These are phyloP conservation scores for Nitzschia putrida DNA, from an alignment of 108 stramenopile species.

Conservation along the genomic window DNA sequence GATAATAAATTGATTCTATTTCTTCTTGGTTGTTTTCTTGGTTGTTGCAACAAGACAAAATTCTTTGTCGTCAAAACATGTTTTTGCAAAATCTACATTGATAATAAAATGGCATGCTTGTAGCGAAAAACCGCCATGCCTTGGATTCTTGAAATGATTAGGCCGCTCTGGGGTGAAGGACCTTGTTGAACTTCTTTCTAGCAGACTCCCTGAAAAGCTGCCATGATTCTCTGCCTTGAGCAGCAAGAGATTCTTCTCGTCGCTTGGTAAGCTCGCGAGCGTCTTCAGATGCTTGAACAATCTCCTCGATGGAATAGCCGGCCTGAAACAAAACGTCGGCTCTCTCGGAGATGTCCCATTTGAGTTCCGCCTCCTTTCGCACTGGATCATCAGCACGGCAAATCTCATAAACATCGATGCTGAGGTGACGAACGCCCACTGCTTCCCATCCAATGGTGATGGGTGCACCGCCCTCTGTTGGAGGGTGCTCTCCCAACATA, in stretches of 20 bases:
- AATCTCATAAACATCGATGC: not conserved
- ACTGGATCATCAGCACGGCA: not conserved
- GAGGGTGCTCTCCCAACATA: slow-evolving; percentile 1
- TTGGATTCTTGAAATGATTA: not conserved
- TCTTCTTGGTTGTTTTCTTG: no score
- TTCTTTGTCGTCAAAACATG: no score
- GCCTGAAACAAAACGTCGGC: not conserved
- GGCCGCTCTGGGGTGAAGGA: not conserved
- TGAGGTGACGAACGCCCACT: not conserved
- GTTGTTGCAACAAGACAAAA: no score
- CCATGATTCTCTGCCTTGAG: not conserved
- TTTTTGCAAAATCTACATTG: no score
- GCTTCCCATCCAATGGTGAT: not conserved
- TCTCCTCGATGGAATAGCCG: not conserved
- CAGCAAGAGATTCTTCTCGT: not conserved
- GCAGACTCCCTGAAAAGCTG: not conserved
- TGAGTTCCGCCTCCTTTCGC: not conserved
- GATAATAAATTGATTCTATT: no score
- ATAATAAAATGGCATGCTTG: no score
- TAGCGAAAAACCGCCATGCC: no score
- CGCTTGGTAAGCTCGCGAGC: not conserved
- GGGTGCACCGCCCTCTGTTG: not conserved
- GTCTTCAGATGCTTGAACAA: not conserved
- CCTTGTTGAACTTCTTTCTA: not conserved
- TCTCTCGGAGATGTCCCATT: not conserved